Conservation (phyloP, 1,284 basidiomycete genomes). For the Apiotrichum mycotoxinovorans region DNA sequence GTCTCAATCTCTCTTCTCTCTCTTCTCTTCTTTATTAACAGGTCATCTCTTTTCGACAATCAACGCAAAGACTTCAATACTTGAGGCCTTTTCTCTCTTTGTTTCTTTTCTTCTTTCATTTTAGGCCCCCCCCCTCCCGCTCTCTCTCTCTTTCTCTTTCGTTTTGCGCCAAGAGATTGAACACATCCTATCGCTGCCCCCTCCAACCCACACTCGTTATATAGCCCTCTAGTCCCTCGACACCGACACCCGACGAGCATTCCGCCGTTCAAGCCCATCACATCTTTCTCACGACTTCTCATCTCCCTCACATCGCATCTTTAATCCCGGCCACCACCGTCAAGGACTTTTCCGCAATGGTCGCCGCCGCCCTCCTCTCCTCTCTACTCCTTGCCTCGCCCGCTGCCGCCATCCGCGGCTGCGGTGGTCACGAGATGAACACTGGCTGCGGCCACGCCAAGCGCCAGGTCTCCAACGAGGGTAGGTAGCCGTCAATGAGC, state of each 20-base stretch:
- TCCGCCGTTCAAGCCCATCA: too few relatives aligned
- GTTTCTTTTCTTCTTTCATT: background rate
- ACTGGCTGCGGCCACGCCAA: slow-evolving; percentile 5
- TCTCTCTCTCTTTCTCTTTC: background rate
- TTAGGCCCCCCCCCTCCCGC: background rate
- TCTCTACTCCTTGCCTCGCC: slow-evolving; percentile 2
- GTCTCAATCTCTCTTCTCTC: too few relatives aligned
- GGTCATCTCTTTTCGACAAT: too few relatives aligned
- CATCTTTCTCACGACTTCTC: too few relatives aligned
- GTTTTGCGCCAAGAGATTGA: too few relatives aligned
- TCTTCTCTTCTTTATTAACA: too few relatives aligned
- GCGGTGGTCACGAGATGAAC: slow-evolving; percentile 16
- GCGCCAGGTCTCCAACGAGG: slow-evolving; percentile 9
- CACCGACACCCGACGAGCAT: too few relatives aligned
- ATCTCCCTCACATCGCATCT: background rate
- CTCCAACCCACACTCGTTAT: too few relatives aligned
- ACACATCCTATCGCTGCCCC: too few relatives aligned
- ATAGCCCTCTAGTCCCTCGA: too few relatives aligned
- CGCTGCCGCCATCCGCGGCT: slow-evolving; percentile 7
- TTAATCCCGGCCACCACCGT: background rate
- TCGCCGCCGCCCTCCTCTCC: slow-evolving; percentile 1
- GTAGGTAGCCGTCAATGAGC: background rate
- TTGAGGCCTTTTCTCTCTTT: background rate
- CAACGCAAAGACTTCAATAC: too few relatives aligned
- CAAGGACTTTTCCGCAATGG: slow-evolving; percentile 1